Conservation (phyloP, 495 filamentous ascomycete species). For the Penicillium samsonianum region DNA sequence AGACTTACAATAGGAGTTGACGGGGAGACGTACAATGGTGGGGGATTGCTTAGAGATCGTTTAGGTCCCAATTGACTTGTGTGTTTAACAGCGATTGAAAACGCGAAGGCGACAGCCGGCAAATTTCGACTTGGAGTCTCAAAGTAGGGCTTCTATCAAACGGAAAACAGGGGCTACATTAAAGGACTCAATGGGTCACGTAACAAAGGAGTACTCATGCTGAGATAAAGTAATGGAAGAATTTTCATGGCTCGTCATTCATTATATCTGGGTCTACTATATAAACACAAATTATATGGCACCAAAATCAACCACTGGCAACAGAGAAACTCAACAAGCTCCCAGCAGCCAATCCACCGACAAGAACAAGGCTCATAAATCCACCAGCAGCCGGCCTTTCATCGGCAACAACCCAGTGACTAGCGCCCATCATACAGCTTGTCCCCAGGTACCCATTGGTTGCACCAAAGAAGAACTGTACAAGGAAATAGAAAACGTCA, state of each 20-base stretch:
- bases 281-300: background rate
- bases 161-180: background rate
- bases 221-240: background rate
- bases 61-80: background rate
- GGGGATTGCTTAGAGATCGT: background rate
- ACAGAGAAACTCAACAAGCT: slow-evolving; percentile 86
- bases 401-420: slow-evolving; percentile 70
- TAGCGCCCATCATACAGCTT: slow-evolving; percentile 87
- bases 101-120: slow-evolving; percentile 1
- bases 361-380: slow-evolving; percentile 89
- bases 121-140: background rate
- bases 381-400: slow-evolving; percentile 88
- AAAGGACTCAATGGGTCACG: background rate
- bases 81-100: background rate
- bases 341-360: slow-evolving; percentile 78
- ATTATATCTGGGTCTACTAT: background rate
- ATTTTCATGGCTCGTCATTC: slow-evolving; percentile 1
- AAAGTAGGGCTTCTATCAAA: slow-evolving; percentile 2
- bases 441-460: slow-evolving; percentile 85
- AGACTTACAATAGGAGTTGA: background rate
- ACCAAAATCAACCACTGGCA: slow-evolving; percentile 31
- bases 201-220: background rate
- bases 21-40: background rate
- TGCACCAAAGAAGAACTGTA: slow-evolving; percentile 80
- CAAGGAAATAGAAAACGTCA: slow-evolving; percentile 85